Evolutionary conservation across 805 yeast species (phyloP), one percentile per base, ranked within the genome.

Genomic region (Kurtzmaniella cleridarum): DNA sequence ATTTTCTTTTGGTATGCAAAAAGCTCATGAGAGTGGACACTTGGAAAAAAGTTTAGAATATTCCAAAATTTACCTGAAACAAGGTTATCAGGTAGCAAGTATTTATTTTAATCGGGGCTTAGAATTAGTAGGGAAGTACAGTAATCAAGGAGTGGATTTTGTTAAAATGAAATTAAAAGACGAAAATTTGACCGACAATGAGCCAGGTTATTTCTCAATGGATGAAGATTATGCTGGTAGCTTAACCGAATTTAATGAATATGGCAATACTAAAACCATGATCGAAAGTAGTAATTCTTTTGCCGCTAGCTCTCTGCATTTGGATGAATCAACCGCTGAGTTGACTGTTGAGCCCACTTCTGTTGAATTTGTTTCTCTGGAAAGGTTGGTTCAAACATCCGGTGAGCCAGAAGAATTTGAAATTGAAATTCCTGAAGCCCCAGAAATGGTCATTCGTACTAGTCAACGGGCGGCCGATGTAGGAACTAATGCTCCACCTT

Each of bases 1-100:
- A 1, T 34, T 67, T 26, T 70, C 64, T 5, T 37, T 66, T 27
- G 50, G 49, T 4, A 44, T 68, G 23, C 75, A 70, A 45, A 48
- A 49, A 34, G 54, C 58, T 5, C 55, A 60, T 40, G 66, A 64
- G 35, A 49, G 43, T 24, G 72, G 70, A 3, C 59, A 65, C 27
- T 59, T 66, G 36, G 57, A 58, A 27, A 47, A 51, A 24, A 47
- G 45, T 18, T 16, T 51, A 12, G 55, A 46, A 4, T 20, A 54
- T 11, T 49, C 59, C 11, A 20, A 20, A 20, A 20, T 20, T 5
- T 20, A 20, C 8, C 24, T 20, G 24, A 20, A 20, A 20, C 48
- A 41, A 30, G 32, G 40, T 5, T 49, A 57, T 40, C 58, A 58
- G 1, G 32, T 30, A 11, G 18, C 9, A 4, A 9, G n/a, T 11